Evolutionary conservation across 805 yeast species (phyloP).

Genomic region (Pichia thaimueangensis): DNA sequence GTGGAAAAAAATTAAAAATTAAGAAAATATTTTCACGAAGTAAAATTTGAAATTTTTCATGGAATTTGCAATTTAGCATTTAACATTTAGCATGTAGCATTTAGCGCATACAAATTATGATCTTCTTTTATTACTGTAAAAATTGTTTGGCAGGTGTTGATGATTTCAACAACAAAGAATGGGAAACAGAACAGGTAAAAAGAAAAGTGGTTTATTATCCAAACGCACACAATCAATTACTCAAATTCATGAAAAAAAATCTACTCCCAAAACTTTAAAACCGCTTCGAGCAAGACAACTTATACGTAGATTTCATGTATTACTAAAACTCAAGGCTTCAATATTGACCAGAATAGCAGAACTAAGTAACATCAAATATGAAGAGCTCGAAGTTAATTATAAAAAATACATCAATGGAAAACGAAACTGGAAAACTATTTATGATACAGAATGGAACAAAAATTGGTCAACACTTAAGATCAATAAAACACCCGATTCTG

Average conservation of each 20-base stretch:
- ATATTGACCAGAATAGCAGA: conserved; percentile 26
- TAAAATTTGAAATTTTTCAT: too few relatives aligned
- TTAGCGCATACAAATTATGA: too few relatives aligned
- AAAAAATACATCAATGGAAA: conserved; percentile 11
- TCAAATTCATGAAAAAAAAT: neutral
- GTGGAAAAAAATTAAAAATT: too few relatives aligned
- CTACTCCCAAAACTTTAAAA: conserved; percentile 43
- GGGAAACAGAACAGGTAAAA: conserved; percentile 15
- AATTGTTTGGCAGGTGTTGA: too few relatives aligned
- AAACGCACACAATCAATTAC: conserved; percentile 4
- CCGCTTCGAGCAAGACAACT: conserved; percentile 68
- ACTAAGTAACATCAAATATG: neutral
- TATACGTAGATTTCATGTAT: conserved; percentile 69
- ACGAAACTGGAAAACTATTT: conserved; percentile 5
- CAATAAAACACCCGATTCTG: conserved; percentile 21
- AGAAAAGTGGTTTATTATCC: conserved; percentile 17
- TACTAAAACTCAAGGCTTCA: conserved; percentile 49
- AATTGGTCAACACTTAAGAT: conserved; percentile 16
- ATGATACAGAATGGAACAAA: conserved; percentile 9
- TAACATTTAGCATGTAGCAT: too few relatives aligned
- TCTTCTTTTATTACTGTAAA: too few relatives aligned
- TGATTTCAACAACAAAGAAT: too few relatives aligned
- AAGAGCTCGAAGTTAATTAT: conserved; percentile 9
- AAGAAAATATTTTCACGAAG: too few relatives aligned
- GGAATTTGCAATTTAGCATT: too few relatives aligned